Base-by-base conservation (phyloP, 768 basidiomycete species). In the Hydnomerulius pinastri region DNA sequence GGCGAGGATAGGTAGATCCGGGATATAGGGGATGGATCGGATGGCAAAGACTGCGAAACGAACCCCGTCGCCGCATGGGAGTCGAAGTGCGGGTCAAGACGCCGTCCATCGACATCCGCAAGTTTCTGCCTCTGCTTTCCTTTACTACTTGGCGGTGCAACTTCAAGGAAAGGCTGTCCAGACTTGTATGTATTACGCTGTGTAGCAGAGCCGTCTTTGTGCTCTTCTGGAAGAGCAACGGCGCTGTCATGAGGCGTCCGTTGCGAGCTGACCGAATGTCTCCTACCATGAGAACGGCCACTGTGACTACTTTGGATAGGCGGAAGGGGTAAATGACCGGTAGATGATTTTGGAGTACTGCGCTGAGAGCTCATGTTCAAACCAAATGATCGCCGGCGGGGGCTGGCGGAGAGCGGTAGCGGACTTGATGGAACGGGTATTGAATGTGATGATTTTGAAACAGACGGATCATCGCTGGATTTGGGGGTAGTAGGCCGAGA, bases 401-500 rank as follows among this genome's bases (percentile, higher is more conserved):
- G 67, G 25, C 68, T 68, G 18, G 68, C 66, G 6, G 67, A 67
- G 40, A 68, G 46, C n/a, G 67, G 67, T 0, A 70, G 44, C 0
- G 67, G 67, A 13, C 48, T 63, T 7, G 67, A 68, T 10, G 67
- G 67, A 42, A 60, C 32, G 13, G 67, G 67, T 41, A 68, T 64
- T 12, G 57, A 38, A 41, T 58, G 41, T 8, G 61, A 54, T 0
- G 55, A 59, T 49, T 58, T 67, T 7, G 56, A 56, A 29, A 51
- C 24, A 1, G 52, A 49, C 1, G 60, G 2, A 18, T 62, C 59
- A 45, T 66, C 53, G 33, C 51, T 29, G 8, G 62, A 66, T 48
- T 68, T 69, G 44, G 67, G 62, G 2, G 67, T 68, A 10, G 42
- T 8, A 1, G 67, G 67, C 12, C 67, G 67, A n/a, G 67, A 70